These are phyloP conservation scores for Cladophialophora exuberans DNA, from an alignment of 2,329 filamentous ascomycete species.

Conservation along the genomic window DNA sequence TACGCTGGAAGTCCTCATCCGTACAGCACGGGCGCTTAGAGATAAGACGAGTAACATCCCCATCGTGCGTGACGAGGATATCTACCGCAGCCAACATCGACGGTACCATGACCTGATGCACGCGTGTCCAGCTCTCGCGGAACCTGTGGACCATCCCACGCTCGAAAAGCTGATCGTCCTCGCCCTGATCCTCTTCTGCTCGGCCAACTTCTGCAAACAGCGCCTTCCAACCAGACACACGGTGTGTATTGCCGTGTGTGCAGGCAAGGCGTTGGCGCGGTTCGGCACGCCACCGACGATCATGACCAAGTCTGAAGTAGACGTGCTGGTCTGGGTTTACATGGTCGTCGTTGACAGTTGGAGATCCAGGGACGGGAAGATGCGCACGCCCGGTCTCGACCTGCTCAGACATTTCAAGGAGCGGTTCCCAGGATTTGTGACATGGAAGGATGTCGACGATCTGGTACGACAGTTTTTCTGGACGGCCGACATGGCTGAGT, in stretches of 20 bases:
- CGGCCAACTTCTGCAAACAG: background rate
- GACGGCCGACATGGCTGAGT: background rate
- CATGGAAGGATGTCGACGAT: background rate
- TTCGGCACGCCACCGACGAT: background rate
- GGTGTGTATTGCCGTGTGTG: background rate
- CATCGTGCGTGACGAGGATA: background rate
- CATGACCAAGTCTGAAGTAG: background rate
- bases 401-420: background rate
- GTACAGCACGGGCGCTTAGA: background rate
- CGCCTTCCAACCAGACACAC: background rate
- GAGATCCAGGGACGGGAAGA: background rate
- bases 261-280: background rate
- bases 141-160: background rate
- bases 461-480: background rate
- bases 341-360: constrained; percentile 2
- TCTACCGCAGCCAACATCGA: background rate
- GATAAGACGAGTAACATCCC: background rate
- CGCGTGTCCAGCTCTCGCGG: background rate
- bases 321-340: constrained; percentile 10
- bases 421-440: background rate
- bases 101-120: background rate
- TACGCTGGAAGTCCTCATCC: background rate
- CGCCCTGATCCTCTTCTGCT: constrained; percentile 3
- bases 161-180: constrained; percentile 6
- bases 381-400: background rate